These are phyloP conservation scores for Pseudogymnoascus sp. DNA, from an alignment of 2,329 filamentous ascomycete species.

Conservation along the genomic window DNA sequence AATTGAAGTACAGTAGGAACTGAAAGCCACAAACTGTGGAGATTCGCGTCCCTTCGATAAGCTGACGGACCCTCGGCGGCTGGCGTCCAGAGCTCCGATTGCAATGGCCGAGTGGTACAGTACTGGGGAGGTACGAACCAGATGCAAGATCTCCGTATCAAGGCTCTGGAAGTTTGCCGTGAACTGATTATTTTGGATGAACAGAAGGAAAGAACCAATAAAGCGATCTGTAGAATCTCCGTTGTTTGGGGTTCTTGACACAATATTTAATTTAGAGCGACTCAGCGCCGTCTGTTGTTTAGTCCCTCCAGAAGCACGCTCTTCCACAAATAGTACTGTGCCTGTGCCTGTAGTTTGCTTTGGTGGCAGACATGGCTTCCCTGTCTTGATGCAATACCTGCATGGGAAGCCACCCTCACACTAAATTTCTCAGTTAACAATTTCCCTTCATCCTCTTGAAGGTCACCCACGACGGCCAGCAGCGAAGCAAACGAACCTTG, in stretches of 20 bases:
- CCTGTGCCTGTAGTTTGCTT: not conserved
- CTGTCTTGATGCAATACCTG: slow-evolving; percentile 19
- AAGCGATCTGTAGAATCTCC: not conserved
- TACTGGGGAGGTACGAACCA: slow-evolving; percentile 16
- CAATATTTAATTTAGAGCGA: not conserved
- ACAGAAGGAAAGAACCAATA: slow-evolving; percentile 18
- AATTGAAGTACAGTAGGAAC: slow-evolving; percentile 17
- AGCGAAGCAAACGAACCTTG: slow-evolving; percentile 14
- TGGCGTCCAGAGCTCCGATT: slow-evolving; percentile 18
- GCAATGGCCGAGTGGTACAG: slow-evolving; percentile 19
- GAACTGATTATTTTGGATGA: slow-evolving; percentile 19
- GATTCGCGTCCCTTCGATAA: not conserved
- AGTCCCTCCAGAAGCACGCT: not conserved
- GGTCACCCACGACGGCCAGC: not conserved
- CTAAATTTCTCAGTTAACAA: slow-evolving; percentile 15
- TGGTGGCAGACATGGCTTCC: slow-evolving; percentile 15
- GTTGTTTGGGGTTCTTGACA: not conserved
- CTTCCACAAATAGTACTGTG: not conserved
- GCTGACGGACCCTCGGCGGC: slow-evolving; percentile 7
- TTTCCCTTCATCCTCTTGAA: not conserved
- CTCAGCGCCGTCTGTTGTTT: not conserved
- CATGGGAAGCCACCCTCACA: slow-evolving; percentile 20
- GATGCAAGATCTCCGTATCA: slow-evolving; percentile 10
- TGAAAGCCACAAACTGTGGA: slow-evolving; percentile 15
- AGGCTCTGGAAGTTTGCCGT: slow-evolving; percentile 12